A percentile compares a stretch with the other conserved stretches of the same genome.
Conservation (phyloP, 2,329 filamentous ascomycete species). For the Cyclaneusma minus region DNA sequence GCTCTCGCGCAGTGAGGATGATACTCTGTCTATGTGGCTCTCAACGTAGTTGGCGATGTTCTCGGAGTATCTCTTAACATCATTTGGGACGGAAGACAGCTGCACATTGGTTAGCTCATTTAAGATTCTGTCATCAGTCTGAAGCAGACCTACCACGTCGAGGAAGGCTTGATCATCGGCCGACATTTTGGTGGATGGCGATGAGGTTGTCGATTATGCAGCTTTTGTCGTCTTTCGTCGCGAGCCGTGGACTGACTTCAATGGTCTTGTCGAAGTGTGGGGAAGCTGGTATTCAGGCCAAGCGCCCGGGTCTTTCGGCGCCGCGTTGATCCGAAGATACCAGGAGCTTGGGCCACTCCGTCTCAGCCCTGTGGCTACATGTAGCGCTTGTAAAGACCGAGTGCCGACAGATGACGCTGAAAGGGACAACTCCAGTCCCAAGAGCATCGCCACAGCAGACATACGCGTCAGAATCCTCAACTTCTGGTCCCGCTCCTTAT, state of each 20-base stretch:
- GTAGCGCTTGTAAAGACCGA: no score
- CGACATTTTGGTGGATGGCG: conserved; percentile 59
- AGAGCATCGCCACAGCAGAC: no score
- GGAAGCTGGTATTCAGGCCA: no score
- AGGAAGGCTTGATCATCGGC: conserved; percentile 66
- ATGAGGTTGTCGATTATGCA: conserved; percentile 3
- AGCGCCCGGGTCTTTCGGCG: no score
- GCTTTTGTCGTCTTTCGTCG: no score
- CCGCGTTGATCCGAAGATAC: background rate
- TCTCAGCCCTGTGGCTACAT: no score
- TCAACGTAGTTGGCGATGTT: conserved; percentile 71
- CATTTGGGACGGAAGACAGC: conserved; percentile 42
- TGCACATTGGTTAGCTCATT: conserved; percentile 17
- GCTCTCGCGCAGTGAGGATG: conserved; percentile 52
- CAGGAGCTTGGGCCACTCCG: background rate
- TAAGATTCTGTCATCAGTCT: conserved; percentile 3
- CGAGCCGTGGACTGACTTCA: no score
- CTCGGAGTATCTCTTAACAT: conserved; percentile 54
- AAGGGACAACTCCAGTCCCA: no score
- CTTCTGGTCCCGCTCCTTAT: no score
- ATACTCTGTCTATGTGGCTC: conserved; percentile 62
- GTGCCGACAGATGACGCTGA: no score
- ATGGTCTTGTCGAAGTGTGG: no score
- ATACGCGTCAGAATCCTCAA: no score
- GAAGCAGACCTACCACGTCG: conserved; percentile 46